These are phyloP conservation scores for Geotrichum restrictum DNA, from an alignment of 1,139 yeast genomes.

Conservation along the genomic window DNA sequence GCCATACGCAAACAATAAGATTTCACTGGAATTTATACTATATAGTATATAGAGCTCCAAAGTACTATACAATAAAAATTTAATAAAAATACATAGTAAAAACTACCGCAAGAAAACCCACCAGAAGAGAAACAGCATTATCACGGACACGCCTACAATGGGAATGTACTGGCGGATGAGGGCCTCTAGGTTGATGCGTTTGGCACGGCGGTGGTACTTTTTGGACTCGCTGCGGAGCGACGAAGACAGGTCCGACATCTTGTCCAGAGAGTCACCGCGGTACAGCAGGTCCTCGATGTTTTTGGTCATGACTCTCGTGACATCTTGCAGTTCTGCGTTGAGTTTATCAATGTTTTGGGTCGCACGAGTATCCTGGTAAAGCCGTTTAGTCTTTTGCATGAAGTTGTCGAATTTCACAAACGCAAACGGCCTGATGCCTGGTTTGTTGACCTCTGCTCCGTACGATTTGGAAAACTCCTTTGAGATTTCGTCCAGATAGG, in stretches of 20 bases:
- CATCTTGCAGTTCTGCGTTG: slow-evolving; percentile 86
- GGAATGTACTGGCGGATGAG: slow-evolving; percentile 87
- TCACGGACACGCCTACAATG: slow-evolving; percentile 63
- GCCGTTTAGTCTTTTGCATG: slow-evolving; percentile 78
- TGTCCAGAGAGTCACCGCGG: slow-evolving; percentile 91
- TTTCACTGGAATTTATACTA: too few relatives aligned
- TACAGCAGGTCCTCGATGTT: slow-evolving; percentile 91
- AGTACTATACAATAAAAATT: too few relatives aligned
- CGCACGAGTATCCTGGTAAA: slow-evolving; percentile 88
- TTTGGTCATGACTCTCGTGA: slow-evolving; percentile 90
- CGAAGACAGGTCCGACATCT: slow-evolving; percentile 82
- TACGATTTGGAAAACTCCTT: slow-evolving; percentile 78
- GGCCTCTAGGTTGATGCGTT: slow-evolving; percentile 84
- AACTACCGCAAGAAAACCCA: slow-evolving; percentile 59
- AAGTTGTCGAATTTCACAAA: slow-evolving; percentile 81
- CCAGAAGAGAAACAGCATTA: slow-evolving; percentile 77
- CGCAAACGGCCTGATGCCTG: slow-evolving; percentile 77
- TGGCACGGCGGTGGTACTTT: slow-evolving; percentile 86
- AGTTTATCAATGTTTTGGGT: slow-evolving; percentile 81
- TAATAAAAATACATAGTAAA: too few relatives aligned
- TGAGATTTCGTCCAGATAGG: slow-evolving; percentile 76
- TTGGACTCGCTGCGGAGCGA: slow-evolving; percentile 76
- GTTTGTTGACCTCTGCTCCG: slow-evolving; percentile 53
- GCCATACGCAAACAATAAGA: not conserved
- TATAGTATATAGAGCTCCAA: too few relatives aligned